phyloP scores from a whole-genome alignment of 2,329 filamentous ascomycete genomes.

The Cryphonectria radicalis region DNA sequence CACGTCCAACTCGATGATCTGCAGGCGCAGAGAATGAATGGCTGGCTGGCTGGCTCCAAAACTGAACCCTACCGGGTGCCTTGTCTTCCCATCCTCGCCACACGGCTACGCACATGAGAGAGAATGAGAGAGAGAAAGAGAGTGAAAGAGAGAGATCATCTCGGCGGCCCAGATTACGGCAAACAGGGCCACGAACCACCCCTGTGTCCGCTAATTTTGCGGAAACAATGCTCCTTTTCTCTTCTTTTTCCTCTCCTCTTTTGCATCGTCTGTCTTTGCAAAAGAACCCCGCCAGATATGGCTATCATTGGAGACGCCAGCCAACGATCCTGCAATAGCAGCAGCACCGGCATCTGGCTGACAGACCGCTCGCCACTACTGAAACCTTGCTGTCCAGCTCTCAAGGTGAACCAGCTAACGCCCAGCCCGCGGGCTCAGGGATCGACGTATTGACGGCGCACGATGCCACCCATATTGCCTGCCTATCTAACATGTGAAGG shows the following conservation, averaged over 20 bases:
- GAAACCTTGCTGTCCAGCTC: background rate
- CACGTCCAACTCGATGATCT: background rate
- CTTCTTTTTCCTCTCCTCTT: background rate
- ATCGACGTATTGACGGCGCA: background rate
- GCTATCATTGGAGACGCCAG: background rate
- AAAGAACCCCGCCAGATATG: background rate
- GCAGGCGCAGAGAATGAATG: background rate
- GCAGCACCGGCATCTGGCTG: background rate
- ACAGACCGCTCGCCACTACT: background rate
- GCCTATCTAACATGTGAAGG: background rate
- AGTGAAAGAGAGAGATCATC: background rate
- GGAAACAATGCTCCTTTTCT: background rate
- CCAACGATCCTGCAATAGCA: background rate
- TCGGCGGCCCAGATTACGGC: background rate
- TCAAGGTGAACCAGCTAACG: background rate
- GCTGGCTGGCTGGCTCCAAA: background rate
- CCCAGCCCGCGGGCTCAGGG: background rate
- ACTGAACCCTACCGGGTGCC: no score
- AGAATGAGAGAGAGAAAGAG: background rate
- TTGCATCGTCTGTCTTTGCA: no score
- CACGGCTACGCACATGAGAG: constrained; percentile 1
- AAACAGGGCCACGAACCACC: background rate
- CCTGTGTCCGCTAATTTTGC: background rate
- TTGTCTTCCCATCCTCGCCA: background rate
- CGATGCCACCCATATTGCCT: background rate